These are phyloP conservation scores for Hibiscus trionum DNA, from an alignment of 345 rosid genomes.

Conservation along the genomic window DNA sequence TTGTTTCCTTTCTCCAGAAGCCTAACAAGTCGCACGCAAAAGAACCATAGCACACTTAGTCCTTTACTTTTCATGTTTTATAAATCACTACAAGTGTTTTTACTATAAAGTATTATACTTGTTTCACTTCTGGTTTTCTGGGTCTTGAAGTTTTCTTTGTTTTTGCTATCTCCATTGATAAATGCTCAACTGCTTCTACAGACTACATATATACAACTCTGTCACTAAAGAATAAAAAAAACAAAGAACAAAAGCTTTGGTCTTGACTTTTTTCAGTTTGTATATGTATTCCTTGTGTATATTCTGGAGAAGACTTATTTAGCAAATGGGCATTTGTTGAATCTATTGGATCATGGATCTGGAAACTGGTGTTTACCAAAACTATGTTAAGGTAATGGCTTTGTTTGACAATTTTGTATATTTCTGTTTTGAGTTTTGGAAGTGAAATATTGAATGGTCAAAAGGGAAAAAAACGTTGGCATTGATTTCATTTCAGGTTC, in stretches of 20 bases:
- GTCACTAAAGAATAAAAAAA: neutral
- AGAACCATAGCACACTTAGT: neutral
- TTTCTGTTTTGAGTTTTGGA: neutral
- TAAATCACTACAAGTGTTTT: neutral
- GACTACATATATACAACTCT: neutral
- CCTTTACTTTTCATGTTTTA: neutral
- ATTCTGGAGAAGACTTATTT: slow-evolving; percentile 10
- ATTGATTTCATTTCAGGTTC: no score
- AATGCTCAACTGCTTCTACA: slow-evolving; percentile 29
- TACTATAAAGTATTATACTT: neutral
- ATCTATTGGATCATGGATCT: slow-evolving; percentile 50
- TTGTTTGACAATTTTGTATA: neutral
- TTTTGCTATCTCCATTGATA: slow-evolving; percentile 14
- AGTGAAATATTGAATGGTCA: no score
- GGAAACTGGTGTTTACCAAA: slow-evolving; percentile 40
- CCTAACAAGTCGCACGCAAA: neutral
- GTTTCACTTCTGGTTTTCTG: neutral
- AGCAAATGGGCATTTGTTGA: slow-evolving; percentile 22
- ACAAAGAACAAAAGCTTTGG: neutral
- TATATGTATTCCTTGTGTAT: neutral
- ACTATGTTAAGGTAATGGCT: slow-evolving; percentile 36
- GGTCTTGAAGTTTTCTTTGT: slow-evolving; percentile 5
- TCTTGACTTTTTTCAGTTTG: neutral
- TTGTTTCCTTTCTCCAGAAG: neutral
- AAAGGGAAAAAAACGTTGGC: no score